These are phyloP conservation scores for Senna siamea DNA, from an alignment of 306 rosid species.

Conservation along the genomic window DNA sequence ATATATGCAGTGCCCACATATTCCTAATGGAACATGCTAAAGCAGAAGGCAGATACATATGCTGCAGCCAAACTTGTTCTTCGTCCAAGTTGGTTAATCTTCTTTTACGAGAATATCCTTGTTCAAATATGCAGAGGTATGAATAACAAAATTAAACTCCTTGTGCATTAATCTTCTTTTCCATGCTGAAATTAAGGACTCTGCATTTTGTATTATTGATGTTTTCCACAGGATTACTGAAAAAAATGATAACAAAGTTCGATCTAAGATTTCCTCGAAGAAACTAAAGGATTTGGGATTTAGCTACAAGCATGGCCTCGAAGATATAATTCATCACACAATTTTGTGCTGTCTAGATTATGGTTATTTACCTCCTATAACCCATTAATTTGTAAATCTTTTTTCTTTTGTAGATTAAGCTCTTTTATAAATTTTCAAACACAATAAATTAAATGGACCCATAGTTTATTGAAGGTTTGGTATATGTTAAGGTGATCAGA, in stretches of 20 bases:
- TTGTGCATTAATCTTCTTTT: too few species aligned
- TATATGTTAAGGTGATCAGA: too few species aligned
- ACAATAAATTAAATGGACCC: background rate
- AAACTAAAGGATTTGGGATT: constrained; percentile 19
- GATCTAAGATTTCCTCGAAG: constrained; percentile 59
- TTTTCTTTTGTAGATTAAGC: background rate
- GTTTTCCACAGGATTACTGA: constrained; percentile 46
- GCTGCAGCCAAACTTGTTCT: constrained; percentile 56
- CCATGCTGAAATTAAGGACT: too few species aligned
- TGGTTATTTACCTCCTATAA: constrained; percentile 65
- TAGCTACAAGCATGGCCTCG: constrained; percentile 67
- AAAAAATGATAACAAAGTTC: constrained; percentile 44
- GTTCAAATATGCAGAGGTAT: constrained; percentile 51
- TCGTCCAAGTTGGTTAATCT: constrained; percentile 50
- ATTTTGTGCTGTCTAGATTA: constrained; percentile 45
- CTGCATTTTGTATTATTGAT: too few species aligned
- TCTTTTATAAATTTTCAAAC: background rate
- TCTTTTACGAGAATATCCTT: constrained; percentile 49
- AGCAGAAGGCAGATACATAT: constrained; percentile 70
- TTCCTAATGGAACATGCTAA: constrained; percentile 71
- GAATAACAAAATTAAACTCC: too few species aligned
- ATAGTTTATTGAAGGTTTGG: too few species aligned
- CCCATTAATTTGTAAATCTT: too few species aligned
- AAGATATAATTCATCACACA: constrained; percentile 59
- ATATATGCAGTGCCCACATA: constrained; percentile 80